phyloP scores from a whole-genome alignment of 2,329 filamentous ascomycete genomes.

The Dactylellina drechsleri region DNA sequence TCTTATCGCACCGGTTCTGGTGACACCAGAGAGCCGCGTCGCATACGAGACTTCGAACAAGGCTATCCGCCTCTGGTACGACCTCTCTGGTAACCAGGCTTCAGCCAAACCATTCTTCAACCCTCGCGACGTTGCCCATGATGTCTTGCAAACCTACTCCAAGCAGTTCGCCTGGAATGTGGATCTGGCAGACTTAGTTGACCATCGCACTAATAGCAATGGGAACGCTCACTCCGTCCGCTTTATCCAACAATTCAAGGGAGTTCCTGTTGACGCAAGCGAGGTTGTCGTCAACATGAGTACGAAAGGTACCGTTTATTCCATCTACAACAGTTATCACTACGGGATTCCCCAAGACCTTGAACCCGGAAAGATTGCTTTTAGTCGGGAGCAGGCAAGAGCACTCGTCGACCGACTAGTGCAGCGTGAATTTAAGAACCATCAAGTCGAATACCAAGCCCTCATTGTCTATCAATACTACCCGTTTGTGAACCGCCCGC shows the following conservation, averaged over 20 bases:
- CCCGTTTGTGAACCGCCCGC: slow-evolving; percentile 11
- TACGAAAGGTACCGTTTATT: slow-evolving; percentile 1
- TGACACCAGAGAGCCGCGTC: slow-evolving; percentile 17
- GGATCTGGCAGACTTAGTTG: slow-evolving; percentile 14
- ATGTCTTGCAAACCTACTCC: slow-evolving; percentile 18
- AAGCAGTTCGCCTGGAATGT: slow-evolving; percentile 20
- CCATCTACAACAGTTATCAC: slow-evolving; percentile 13
- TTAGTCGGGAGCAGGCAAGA: slow-evolving; percentile 9
- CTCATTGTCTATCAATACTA: slow-evolving; percentile 16
- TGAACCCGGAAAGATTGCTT: slow-evolving; percentile 5
- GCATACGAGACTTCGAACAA: slow-evolving; percentile 11
- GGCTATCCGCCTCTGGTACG: slow-evolving; percentile 13
- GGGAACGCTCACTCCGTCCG: slow-evolving; percentile 13
- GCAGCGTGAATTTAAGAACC: neutral
- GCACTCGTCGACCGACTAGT: slow-evolving; percentile 7
- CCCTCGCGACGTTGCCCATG: slow-evolving; percentile 12
- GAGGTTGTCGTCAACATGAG: slow-evolving; percentile 16
- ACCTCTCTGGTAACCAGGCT: slow-evolving; percentile 11
- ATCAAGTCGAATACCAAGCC: slow-evolving; percentile 10
- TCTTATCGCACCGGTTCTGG: slow-evolving; percentile 10
- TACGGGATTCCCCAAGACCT: slow-evolving; percentile 13
- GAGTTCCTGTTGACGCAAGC: slow-evolving; percentile 13
- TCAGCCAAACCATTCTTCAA: slow-evolving; percentile 15
- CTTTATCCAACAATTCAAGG: slow-evolving; percentile 13
- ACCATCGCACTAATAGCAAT: slow-evolving; percentile 14